Percentiles rank a stretch among this genome's conserved stretches.
These are phyloP conservation scores for Trichoderma brevicompactum DNA, from an alignment of 2,329 filamentous ascomycete species.

Conservation along the genomic window DNA sequence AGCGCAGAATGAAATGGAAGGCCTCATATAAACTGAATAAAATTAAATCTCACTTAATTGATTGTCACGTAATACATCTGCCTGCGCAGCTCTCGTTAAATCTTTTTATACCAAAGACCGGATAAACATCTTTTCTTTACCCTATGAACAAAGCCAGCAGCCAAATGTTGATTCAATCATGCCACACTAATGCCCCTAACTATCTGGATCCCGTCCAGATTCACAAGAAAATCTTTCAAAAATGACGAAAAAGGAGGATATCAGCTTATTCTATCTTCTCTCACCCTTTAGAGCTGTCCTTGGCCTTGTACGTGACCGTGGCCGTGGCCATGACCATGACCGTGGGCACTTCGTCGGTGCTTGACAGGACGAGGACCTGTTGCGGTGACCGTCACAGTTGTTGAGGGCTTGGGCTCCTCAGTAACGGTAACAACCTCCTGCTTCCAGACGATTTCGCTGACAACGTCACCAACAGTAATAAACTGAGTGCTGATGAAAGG, in stretches of 20 bases:
- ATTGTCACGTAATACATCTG: constrained; percentile 35
- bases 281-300: constrained; percentile 35
- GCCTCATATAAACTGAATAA: constrained; percentile 13
- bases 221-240: constrained; percentile 32
- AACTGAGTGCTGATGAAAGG: constrained; percentile 55
- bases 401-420: constrained; percentile 46
- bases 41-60: constrained; percentile 24
- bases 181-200: constrained; percentile 36
- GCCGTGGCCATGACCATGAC: constrained; percentile 41
- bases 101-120: constrained; percentile 43
- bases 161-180: constrained; percentile 45
- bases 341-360: constrained; percentile 45
- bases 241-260: constrained; percentile 22
- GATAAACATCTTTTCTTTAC: constrained; percentile 38
- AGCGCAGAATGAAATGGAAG: not conserved
- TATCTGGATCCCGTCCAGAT: constrained; percentile 46
- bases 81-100: constrained; percentile 38
- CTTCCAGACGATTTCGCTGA: constrained; percentile 62
- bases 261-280: constrained; percentile 26
- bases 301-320: constrained; percentile 45
- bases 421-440: constrained; percentile 60
- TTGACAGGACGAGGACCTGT: constrained; percentile 31
- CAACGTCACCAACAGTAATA: constrained; percentile 53
- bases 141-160: constrained; percentile 41
- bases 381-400: constrained; percentile 47